phyloP scores from a whole-genome alignment of 768 basidiomycete genomes.

The Termitomyces heimii region DNA sequence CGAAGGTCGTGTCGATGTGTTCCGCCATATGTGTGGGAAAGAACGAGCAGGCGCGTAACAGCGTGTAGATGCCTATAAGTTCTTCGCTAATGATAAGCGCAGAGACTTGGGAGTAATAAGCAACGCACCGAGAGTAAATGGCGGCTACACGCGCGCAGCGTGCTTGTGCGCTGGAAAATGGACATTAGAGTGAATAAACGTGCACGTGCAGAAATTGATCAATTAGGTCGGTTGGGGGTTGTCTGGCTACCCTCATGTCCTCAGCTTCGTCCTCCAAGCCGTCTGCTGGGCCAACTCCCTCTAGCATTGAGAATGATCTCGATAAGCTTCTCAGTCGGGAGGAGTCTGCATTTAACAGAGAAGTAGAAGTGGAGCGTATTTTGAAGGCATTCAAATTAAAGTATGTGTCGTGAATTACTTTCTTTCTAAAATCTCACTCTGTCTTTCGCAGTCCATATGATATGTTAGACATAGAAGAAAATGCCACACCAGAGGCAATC shows the following conservation, averaged over 20 bases:
- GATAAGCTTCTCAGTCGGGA: slow-evolving; percentile 77
- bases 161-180: slow-evolving; percentile 6
- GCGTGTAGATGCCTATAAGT: slow-evolving; percentile 8
- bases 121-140: slow-evolving; percentile 4
- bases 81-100: slow-evolving; percentile 5
- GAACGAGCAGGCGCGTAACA: not conserved
- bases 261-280: slow-evolving; percentile 20
- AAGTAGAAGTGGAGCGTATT: slow-evolving; percentile 87
- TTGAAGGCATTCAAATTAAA: slow-evolving; percentile 95
- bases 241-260: slow-evolving; percentile 11
- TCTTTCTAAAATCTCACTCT: not conserved
- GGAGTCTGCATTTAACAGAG: slow-evolving; percentile 80
- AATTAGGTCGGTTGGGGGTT: not conserved
- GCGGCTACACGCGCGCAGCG: not conserved
- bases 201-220: slow-evolving; percentile 7
- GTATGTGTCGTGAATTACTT: slow-evolving; percentile 35
- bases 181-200: not conserved
- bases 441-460: slow-evolving; percentile 77
- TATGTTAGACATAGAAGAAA: slow-evolving; percentile 74
- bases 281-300: not conserved
- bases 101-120: not conserved
- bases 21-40: slow-evolving; percentile 2
- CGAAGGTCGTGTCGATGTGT: slow-evolving; percentile 11
- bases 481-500: slow-evolving; percentile 71
- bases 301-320: slow-evolving; percentile 47